Base-by-base conservation (phyloP, 176 grass and related monocot species). In the Alloteropsis semialata region DNA sequence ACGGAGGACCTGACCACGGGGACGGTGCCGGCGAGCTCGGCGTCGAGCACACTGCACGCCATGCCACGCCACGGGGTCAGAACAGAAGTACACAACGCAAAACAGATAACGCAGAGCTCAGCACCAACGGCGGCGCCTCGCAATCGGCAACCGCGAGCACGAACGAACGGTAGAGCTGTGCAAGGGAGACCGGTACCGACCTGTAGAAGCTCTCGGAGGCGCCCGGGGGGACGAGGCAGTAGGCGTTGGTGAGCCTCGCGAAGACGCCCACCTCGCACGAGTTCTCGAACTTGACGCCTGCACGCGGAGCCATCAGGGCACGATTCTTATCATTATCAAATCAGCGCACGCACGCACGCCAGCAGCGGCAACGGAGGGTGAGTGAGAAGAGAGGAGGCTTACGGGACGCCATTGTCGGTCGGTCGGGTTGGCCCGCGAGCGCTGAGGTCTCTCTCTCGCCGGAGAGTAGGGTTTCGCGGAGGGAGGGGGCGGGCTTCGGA, bases 251-350 rank as follows among this genome's bases (percentile, higher is more conserved):
- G 41, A 98, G 82, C 90, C 88, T 93, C 21, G 92, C 85, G 81
- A 98, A 98, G 39, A 95, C 96, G 75, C 96, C 90, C 53, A 95
- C 78, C 88, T 98, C 92, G 84, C 92, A 93, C 37, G 84, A 88
- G 54, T 88, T 98, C 71, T 95, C 92, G 63, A 90, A 95, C 69
- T 57, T 89, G 87, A 95, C 38, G 22, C 96, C 96, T 98, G 78
- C 36, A 59, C 18, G 5, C n/a, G 25, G 0, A 29, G 2, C 3
- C 34, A 36, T 6, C 41, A 15, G 36, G 33, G 22, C 2, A 21
- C 50, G 50, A 2, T 2, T 53, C n/a, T 53, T 53, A 12, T 44
- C 2, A n/a, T n/a, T 9, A 60, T 24, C 80, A 34, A 30, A 55
- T 8, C 60, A 48, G 9, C 22, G 4, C 21, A 27, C 44, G 1